Evolutionary conservation across 116 monocot genomes (phyloP), one percentile per base, ranked within the genome.

Genomic region (Zostera marina): DNA sequence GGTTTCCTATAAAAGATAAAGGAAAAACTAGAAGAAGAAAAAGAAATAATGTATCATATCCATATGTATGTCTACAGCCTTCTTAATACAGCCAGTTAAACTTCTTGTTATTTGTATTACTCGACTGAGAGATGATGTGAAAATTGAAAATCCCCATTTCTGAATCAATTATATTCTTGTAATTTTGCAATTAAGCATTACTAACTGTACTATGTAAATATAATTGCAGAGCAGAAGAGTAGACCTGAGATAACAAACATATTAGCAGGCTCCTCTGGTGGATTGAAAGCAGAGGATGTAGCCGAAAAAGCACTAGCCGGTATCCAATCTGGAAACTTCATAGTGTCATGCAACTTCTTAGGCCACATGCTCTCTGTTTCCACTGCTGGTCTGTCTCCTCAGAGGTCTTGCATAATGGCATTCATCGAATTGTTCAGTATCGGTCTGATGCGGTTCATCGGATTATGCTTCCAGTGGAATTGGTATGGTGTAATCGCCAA

Each of bases 361-460:
- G 92, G 87, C n/a, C 9, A 61, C 19, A 78, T 80, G 80, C 62
- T 92, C 6, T 44, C 87, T 24, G 65, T 92, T 22, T 77, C 83
- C 14, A 78, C 87, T 44, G 71, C 72, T 60, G 92, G 87, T 42
- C 47, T 77, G 9, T 83, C 80, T 13, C 92, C 92, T 2, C 80
- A 86, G 51, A 74, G 75, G 12, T 92, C 92, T 24, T 61, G 23
- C 42, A 1, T 83, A 25, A 53, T 17, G 16, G 86, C 92, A 52
- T 62, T 83, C 44, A 1, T 73, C 2, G 87, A 86, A 74, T 66
- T 92, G 20, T 1, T 80, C 57, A 52, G 63, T 54, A 71, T 73
- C 52, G 74, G 87, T 51, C 52, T 81, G 60, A 87, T 92, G 87
- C 80, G 92, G 56, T 78, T 92, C 38, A n/a, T 74, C 4, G 85